A percentile compares a stretch with the other conserved stretches of the same genome.
Evolutionary conservation across 2,329 filamentous ascomycete species (phyloP).

Genomic region (Calonectria hongkongensis): DNA sequence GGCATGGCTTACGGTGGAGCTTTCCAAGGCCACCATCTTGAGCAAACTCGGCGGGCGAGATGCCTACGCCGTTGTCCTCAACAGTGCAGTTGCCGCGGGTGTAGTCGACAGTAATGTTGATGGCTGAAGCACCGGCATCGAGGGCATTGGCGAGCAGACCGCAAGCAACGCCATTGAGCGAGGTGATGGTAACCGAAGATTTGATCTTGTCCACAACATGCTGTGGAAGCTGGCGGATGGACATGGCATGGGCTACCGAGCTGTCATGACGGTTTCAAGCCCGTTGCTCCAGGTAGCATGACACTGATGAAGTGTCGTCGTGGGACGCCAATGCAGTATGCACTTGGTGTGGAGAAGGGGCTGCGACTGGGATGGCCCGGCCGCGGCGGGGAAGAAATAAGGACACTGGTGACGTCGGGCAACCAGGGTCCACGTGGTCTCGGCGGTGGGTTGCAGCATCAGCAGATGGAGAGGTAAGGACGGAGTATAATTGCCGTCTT

Average conservation of each 20-base stretch:
- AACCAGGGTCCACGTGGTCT: slow-evolving; percentile 23
- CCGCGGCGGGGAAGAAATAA: not conserved
- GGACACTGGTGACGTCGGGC: slow-evolving; percentile 34
- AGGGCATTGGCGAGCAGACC: slow-evolving; percentile 89
- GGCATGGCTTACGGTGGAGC: slow-evolving; percentile 77
- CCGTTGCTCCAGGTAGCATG: not conserved
- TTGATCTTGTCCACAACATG: slow-evolving; percentile 86
- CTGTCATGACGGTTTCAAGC: slow-evolving; percentile 17
- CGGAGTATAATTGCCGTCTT: not conserved
- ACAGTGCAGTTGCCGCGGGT: slow-evolving; percentile 84
- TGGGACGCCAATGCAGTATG: slow-evolving; percentile 5
- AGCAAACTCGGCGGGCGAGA: slow-evolving; percentile 83
- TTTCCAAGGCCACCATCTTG: slow-evolving; percentile 82
- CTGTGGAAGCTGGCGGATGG: slow-evolving; percentile 81
- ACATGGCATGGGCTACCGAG: slow-evolving; percentile 65
- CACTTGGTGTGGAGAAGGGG: slow-evolving; percentile 20
- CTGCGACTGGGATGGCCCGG: not conserved
- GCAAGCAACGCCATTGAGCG: slow-evolving; percentile 81
- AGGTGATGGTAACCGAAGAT: slow-evolving; percentile 87
- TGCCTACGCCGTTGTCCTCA: slow-evolving; percentile 90
- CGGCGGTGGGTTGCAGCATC: not conserved
- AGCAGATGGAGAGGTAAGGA: not conserved
- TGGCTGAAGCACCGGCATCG: slow-evolving; percentile 82
- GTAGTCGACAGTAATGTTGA: slow-evolving; percentile 85
- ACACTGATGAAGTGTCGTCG: slow-evolving; percentile 6